Evolutionary conservation across 192 early-diverging fungal genomes (phyloP), one percentile per base, ranked within the genome.

Genomic region (Coemansia javaensis): DNA sequence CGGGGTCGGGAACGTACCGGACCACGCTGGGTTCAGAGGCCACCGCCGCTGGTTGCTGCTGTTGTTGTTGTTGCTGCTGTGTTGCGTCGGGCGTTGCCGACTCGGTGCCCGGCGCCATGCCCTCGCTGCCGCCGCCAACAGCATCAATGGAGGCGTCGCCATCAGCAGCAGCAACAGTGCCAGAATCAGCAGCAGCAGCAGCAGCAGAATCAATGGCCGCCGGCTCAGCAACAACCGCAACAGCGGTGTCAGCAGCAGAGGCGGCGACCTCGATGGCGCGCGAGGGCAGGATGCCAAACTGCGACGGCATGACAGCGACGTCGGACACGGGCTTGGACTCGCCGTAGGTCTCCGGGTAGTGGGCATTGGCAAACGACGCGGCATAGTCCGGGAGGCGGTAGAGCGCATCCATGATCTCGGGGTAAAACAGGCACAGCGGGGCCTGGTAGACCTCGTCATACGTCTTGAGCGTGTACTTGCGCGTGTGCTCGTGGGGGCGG

Each of bases 361-460:
- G 10, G 2, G 49, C 46, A 4, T 35, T 45, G 24, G 52, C 42
- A 33, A 75, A 75, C 35, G 71, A 55, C 15, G 25, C n/a, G 5
- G 32, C 21, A 13, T 79, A 66, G 47, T 67, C 52, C 5, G 62
- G 57, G 28, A 73, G 50, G 44, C 44, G 53, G 20, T 46, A 47
- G 4, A 46, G 49, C 15, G 77, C 65, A 34, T 64, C 68, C 14
- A 74, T 43, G 15, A 78, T 65, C 1, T 42, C 45, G 0, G 82
- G 80, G 49, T 81, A 71, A 47, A 84, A 82, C 23, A 82, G 42
- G 25, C 65, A 87, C 77, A 89, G 72, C 3, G 91, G 85, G 0
- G 90, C 88, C 15, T 86, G 56, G 42, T 86, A 82, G 13, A 80
- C 82, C 53, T 93, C 92, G 47, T 91, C 90, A 35, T 91, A 95